A percentile compares a stretch with the other conserved stretches of the same genome.
phyloP scores from a whole-genome alignment of 345 rosid species.

The Sonneratia alba region DNA sequence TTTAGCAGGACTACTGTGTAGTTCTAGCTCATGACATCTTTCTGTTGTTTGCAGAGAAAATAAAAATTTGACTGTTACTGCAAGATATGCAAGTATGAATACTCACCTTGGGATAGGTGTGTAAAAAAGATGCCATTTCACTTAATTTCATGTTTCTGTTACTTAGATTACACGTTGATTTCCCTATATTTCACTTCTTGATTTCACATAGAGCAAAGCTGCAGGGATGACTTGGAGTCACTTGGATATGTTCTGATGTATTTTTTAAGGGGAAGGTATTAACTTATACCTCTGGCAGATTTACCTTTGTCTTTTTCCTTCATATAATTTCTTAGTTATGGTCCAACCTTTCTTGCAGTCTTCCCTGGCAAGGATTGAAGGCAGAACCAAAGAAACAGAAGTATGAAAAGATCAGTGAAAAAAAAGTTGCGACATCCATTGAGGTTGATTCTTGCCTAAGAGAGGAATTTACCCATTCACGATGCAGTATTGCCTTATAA shows the following conservation, averaged over 20 bases:
- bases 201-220: conserved; percentile 65
- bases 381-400: conserved; percentile 91
- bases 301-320: conserved; percentile 1
- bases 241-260: conserved; percentile 94
- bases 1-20: not conserved
- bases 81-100: conserved; percentile 94
- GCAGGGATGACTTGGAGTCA: conserved; percentile 93
- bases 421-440: conserved; percentile 75
- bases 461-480: not conserved
- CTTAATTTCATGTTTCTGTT: not conserved
- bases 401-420: conserved; percentile 86
- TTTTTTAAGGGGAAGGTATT: conserved; percentile 78
- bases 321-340: not conserved
- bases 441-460: conserved; percentile 38
- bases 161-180: not conserved
- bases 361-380: conserved; percentile 94
- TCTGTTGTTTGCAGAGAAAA: conserved; percentile 55
- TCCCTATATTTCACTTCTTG: conserved; percentile 4
- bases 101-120: conserved; percentile 93
- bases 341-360: conserved; percentile 31
- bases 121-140: conserved; percentile 6
- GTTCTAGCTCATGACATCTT: not conserved
- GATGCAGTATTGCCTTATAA: conserved; percentile 1
- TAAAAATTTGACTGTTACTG: conserved; percentile 86
- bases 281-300: not conserved